Evolutionary conservation across 1,139 yeast genomes (phyloP), one percentile per base, ranked within the genome.

Genomic region (Lodderomyces parapsilosis): DNA sequence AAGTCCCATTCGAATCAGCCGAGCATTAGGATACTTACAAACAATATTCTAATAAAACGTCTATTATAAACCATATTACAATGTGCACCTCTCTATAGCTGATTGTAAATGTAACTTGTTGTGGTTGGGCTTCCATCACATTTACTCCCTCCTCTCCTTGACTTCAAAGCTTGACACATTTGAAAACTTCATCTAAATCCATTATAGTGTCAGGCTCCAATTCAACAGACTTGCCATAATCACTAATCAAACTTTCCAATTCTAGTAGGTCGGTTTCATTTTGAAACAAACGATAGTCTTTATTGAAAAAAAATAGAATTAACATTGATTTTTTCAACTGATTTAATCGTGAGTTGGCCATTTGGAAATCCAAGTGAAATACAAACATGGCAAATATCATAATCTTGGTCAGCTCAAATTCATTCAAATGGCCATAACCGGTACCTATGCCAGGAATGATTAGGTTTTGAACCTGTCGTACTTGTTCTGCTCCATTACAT

Each of bases 401-500:
- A 6, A 56, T 40, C 15, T 51, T 52, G 5, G 62, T 58, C 13
- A 54, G 55, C 8, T 42, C 47, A 8, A 44, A 48, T 18, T 49
- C 49, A 30, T 53, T 54, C 9, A 61, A 40, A 5, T 50, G 48
- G 4, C 68, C 68, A 45, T 55, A 58, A 1, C 66, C 66, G 6
- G 65, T 56, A 2, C 65, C 68, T 6, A 62, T 47, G 1, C 63
- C 66, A 1, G 68, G 68, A n/a, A 62, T 43, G n/a, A 63, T 46
- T 31, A 59, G 35, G 23, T 52, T 53, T 6, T 19, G 25, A 15
- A 30, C 9, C 20, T 33, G 36, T 7, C 40, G 20, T 43, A 15
- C 13, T 22, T n/a, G 20, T 43, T 13, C 13, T 22, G 10, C 7
- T 14, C 32, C 6, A 35, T 11, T 4, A 20, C 19, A 2, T 19